Evolutionary conservation across 345 rosid species (phyloP).

Genomic region (Populus tremula): DNA sequence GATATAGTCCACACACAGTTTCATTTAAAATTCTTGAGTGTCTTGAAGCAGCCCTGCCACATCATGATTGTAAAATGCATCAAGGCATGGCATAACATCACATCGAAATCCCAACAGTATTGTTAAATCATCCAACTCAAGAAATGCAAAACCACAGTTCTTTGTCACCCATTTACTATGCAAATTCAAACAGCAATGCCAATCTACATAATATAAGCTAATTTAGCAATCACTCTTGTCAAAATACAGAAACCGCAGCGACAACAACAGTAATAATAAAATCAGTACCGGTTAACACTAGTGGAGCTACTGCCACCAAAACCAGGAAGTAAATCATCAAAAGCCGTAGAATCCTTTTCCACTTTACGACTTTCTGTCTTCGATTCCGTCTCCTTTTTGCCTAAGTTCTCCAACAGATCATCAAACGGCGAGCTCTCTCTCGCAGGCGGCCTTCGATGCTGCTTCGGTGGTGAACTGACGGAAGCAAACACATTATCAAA

Average conservation of each 20-base stretch:
- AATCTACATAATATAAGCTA: not conserved
- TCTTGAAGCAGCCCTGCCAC: not conserved
- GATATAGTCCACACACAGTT: not conserved
- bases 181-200: not conserved
- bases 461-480: conserved; percentile 24
- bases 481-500: conserved; percentile 41
- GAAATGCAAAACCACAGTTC: not conserved
- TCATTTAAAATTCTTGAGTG: not conserved
- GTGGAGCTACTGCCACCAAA: conserved; percentile 64
- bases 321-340: conserved; percentile 75
- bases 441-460: conserved; percentile 3
- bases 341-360: conserved; percentile 39
- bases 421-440: conserved; percentile 39
- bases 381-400: conserved; percentile 35
- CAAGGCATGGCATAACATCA: not conserved
- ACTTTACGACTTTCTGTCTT: conserved; percentile 30
- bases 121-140: not conserved
- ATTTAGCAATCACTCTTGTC: not conserved
- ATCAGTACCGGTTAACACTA: conserved; percentile 20
- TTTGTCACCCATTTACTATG: not conserved
- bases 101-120: not conserved
- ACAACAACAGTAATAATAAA: not conserved
- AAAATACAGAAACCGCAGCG: not conserved
- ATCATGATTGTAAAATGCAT: not conserved
- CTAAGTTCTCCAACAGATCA: conserved; percentile 52